A percentile compares a stretch with the other conserved stretches of the same genome.
Conservation (phyloP, 169 alveolate species). For the Babesia caballi region DNA sequence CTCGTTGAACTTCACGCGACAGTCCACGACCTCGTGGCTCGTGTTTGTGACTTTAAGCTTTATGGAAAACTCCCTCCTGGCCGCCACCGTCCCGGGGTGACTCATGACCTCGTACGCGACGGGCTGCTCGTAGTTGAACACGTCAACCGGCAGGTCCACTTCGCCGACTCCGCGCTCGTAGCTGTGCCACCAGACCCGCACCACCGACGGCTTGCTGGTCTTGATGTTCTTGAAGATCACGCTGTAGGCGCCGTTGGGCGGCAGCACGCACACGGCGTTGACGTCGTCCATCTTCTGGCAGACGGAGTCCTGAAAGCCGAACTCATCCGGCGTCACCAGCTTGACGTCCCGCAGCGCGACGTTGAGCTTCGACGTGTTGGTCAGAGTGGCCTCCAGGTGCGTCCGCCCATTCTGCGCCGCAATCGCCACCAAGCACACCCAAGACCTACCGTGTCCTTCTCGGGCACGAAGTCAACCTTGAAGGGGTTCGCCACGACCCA, state of each 20-base stretch:
- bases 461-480: background rate
- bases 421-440: too few species aligned
- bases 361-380: constrained; percentile 19
- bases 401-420: constrained; percentile 15
- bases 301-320: background rate
- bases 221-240: constrained; percentile 17
- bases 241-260: constrained; percentile 26
- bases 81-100: constrained; percentile 42
- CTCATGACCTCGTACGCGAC: constrained; percentile 1
- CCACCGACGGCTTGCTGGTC: background rate
- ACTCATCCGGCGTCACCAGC: constrained; percentile 8
- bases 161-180: constrained; percentile 29
- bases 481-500: constrained; percentile 46
- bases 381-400: constrained; percentile 31
- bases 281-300: background rate
- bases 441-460: constrained; percentile 15
- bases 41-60: background rate
- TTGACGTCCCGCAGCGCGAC: constrained; percentile 21
- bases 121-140: background rate
- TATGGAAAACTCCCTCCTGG: background rate
- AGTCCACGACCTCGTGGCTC: background rate
- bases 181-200: constrained; percentile 1
- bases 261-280: constrained; percentile 13
- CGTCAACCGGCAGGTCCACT: constrained; percentile 1
- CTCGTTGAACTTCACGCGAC: background rate